Conservation (phyloP, 345 rosid species). For the Draba incana region DNA sequence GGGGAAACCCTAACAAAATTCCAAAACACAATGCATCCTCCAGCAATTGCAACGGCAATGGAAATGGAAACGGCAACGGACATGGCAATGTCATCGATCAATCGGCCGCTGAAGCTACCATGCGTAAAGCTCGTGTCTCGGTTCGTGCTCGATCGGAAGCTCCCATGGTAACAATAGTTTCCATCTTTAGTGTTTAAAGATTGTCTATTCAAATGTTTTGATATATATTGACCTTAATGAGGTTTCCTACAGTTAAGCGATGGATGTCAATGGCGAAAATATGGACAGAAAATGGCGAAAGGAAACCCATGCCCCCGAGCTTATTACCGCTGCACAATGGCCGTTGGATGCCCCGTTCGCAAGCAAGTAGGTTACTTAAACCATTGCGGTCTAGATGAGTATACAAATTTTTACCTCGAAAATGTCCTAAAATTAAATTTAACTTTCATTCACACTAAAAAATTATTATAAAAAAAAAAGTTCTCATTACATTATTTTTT, state of each 20-base stretch:
- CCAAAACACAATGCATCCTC: constrained; percentile 47
- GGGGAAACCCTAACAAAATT: constrained; percentile 66
- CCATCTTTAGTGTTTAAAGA: neutral
- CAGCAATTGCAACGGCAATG: constrained; percentile 4
- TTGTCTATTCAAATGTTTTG: neutral
- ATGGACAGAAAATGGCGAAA: constrained; percentile 99
- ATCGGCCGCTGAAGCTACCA: constrained; percentile 69
- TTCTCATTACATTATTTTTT: too few species aligned
- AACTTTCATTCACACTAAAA: too few species aligned
- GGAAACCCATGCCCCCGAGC: constrained; percentile 98
- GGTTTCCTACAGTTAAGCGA: constrained; percentile 56
- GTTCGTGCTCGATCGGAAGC: constrained; percentile 94
- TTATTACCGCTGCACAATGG: constrained; percentile 98
- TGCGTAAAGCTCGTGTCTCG: constrained; percentile 99
- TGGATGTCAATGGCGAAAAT: constrained; percentile 98
- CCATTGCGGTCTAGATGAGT: neutral
- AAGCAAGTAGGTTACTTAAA: constrained; percentile 65
- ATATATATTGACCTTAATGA: neutral
- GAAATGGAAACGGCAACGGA: constrained; percentile 9
- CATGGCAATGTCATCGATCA: constrained; percentile 52
- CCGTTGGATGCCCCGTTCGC: constrained; percentile 90
- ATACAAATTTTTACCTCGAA: neutral
- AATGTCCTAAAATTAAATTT: neutral
- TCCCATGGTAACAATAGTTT: constrained; percentile 36
- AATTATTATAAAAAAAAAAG: too few species aligned